Conservation (phyloP, 345 rosid genomes). For the Firmiana major region DNA sequence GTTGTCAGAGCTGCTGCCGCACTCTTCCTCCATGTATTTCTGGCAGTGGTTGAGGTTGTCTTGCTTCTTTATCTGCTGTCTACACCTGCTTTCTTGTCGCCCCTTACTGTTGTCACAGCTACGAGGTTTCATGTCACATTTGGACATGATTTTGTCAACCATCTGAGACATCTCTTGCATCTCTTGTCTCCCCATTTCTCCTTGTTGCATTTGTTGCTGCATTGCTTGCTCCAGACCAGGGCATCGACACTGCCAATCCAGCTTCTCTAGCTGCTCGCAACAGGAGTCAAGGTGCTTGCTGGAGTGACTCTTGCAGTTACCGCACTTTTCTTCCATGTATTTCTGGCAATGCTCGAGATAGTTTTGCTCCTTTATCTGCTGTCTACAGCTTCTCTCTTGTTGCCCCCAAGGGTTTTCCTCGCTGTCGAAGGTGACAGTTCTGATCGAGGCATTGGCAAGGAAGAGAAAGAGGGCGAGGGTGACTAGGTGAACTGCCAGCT, state of each 20-base stretch:
- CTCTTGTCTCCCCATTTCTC: neutral
- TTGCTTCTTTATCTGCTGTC: too few species aligned
- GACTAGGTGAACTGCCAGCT: neutral
- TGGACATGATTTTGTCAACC: neutral
- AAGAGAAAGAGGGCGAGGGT: neutral
- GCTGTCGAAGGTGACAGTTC: neutral
- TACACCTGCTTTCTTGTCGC: too few species aligned
- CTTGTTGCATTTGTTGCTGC: slow-evolving; percentile 5
- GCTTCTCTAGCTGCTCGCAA: neutral
- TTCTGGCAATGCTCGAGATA: neutral
- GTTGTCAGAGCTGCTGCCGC: neutral
- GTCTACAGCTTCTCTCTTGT: neutral
- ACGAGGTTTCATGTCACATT: neutral
- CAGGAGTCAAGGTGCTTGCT: neutral
- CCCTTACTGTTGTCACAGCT: neutral
- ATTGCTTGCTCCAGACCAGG: neutral
- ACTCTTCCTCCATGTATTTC: neutral
- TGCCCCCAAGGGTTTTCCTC: neutral
- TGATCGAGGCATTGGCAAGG: slow-evolving; percentile 1
- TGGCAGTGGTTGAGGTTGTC: too few species aligned
- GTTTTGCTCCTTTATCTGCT: neutral
- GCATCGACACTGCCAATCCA: neutral
- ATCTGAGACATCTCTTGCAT: neutral
- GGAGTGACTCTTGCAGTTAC: neutral
- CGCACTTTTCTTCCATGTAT: neutral